These are phyloP conservation scores for Lactifluus hygrophoroides DNA, from an alignment of 768 basidiomycete species.

Conservation along the genomic window DNA sequence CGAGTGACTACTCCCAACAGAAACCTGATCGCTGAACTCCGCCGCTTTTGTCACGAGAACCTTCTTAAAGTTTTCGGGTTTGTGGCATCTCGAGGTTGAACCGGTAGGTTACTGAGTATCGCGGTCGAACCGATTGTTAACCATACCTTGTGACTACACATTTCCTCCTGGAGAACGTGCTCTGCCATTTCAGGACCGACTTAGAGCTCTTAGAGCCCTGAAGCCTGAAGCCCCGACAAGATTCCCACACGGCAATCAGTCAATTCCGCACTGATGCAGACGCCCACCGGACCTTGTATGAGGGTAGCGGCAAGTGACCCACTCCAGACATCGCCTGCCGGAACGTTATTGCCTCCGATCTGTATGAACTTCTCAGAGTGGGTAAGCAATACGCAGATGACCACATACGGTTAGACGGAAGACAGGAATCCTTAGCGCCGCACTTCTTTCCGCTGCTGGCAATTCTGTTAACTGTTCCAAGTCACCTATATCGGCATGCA, in stretches of 20 bases:
- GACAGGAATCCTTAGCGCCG: constrained; percentile 5
- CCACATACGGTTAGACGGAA: background rate
- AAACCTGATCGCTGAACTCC: background rate
- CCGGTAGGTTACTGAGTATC: no score
- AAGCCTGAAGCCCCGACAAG: background rate
- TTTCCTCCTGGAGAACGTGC: constrained; percentile 6
- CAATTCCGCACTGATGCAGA: background rate
- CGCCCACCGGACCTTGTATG: background rate
- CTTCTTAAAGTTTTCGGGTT: background rate
- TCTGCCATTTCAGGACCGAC: constrained; percentile 7
- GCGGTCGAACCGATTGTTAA: no score
- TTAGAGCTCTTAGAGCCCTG: background rate
- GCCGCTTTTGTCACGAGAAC: background rate
- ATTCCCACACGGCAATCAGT: background rate
- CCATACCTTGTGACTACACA: background rate
- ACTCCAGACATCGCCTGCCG: background rate
- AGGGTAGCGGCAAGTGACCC: background rate
- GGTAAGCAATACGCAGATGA: background rate
- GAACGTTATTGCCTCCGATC: background rate
- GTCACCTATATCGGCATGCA: background rate
- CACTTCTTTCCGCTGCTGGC: constrained; percentile 10
- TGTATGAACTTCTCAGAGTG: background rate
- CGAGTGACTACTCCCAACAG: background rate
- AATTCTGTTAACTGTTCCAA: constrained; percentile 7
- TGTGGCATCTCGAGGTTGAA: background rate